Conservation (phyloP, 2,329 filamentous ascomycete genomes). For the Hypoxylon sp. region DNA sequence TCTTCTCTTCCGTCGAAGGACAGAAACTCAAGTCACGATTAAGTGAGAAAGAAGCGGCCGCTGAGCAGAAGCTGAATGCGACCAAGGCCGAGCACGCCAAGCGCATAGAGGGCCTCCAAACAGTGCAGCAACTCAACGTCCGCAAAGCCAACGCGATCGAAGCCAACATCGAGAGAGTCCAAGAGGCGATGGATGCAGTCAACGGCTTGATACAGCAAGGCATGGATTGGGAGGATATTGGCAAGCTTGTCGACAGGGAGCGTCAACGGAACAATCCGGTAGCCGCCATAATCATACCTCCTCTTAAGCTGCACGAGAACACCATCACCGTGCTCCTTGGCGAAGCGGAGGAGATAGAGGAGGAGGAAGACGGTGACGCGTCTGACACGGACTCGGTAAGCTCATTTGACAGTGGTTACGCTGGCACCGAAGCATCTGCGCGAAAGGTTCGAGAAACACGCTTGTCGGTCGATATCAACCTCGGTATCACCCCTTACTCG, state of each 20-base stretch:
- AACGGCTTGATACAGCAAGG: constrained; percentile 91
- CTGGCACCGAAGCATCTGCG: constrained; percentile 47
- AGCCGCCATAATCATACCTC: constrained; percentile 84
- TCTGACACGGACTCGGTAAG: constrained; percentile 70
- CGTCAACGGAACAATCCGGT: constrained; percentile 83
- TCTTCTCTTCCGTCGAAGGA: constrained; percentile 95
- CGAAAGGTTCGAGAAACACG: constrained; percentile 57
- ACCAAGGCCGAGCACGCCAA: constrained; percentile 84
- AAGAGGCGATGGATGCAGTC: constrained; percentile 91
- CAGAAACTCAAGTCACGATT: constrained; percentile 88
- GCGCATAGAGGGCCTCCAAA: constrained; percentile 82
- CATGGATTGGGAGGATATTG: constrained; percentile 98
- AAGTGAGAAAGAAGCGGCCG: constrained; percentile 80
- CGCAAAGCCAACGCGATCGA: constrained; percentile 91
- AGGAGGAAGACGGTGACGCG: constrained; percentile 64
- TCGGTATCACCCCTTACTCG: constrained; percentile 81
- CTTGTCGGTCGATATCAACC: constrained; percentile 83
- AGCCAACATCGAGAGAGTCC: constrained; percentile 87
- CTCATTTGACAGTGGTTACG: constrained; percentile 67
- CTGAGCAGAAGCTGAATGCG: constrained; percentile 85
- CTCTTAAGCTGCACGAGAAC: constrained; percentile 90
- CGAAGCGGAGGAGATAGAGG: constrained; percentile 71
- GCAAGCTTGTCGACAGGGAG: constrained; percentile 85
- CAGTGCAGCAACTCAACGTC: constrained; percentile 81
- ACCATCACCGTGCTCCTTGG: constrained; percentile 80